Percentiles rank a stretch among this genome's conserved stretches.
Conservation (phyloP, 2,329 filamentous ascomycete species). For the Hysterium pulicare region DNA sequence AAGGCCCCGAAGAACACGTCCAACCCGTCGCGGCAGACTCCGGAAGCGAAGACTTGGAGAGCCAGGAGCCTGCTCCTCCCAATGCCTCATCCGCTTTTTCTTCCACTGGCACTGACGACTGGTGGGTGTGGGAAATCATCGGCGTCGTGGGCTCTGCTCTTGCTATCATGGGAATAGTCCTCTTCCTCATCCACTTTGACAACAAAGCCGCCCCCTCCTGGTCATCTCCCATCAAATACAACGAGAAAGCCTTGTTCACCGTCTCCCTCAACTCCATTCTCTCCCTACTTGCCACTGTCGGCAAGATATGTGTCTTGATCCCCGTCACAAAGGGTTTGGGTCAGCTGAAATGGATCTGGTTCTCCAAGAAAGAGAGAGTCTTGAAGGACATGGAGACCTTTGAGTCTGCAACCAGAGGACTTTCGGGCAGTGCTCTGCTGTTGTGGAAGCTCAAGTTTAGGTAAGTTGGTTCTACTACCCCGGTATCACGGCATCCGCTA, state of each 20-base stretch:
- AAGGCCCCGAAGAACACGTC: too few species aligned
- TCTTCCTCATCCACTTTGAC: neutral
- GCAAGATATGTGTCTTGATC: constrained; percentile 7
- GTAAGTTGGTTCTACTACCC: too few species aligned
- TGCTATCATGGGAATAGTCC: neutral
- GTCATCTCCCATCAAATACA: neutral
- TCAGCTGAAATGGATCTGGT: constrained; percentile 6
- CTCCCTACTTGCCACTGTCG: constrained; percentile 6
- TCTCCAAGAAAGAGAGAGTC: constrained; percentile 5
- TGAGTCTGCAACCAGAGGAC: constrained; percentile 1
- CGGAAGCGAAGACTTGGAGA: too few species aligned
- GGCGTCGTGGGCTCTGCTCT: constrained; percentile 3
- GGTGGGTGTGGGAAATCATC: constrained; percentile 5
- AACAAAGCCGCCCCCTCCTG: neutral
- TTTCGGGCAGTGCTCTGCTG: neutral
- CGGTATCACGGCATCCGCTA: neutral
- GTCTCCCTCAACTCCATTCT: constrained; percentile 8
- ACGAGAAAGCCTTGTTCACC: neutral
- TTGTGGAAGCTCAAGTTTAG: neutral
- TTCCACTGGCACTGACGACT: neutral
- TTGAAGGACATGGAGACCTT: constrained; percentile 1
- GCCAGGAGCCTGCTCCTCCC: too few species aligned
- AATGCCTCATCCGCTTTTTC: too few species aligned
- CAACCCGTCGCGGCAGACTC: too few species aligned
- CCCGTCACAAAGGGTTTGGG: constrained; percentile 6